Evolutionary conservation across 2,329 filamentous ascomycete genomes (phyloP), one percentile per base, ranked within the genome.

Genomic region (Zasmidium cellare): DNA sequence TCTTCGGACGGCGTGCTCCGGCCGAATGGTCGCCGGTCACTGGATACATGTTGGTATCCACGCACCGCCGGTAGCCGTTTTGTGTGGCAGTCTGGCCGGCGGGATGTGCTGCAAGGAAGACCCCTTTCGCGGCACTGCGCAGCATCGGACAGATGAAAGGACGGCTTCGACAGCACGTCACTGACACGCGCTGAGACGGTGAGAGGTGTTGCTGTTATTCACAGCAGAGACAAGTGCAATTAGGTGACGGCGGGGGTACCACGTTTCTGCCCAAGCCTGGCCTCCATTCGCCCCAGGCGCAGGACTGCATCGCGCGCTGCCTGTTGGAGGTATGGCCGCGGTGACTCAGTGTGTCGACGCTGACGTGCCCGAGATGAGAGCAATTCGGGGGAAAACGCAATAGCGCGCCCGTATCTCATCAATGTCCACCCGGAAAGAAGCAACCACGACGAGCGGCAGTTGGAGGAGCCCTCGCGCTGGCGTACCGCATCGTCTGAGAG

Each of bases 111-210:
- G 56, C 60, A 51, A 56, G 57, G 62, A 57, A 51, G 48, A 51
- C 31, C 56, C 57, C 50, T 51, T 41, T 58, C 19, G 24, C 55
- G 48, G 51, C 28, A 47, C 52, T 46, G 49, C 35, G 35, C 35
- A 46, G 56, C 58, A 54, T 50, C 45, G 48, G 19, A 48, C 55
- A 54, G 49, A 56, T 31, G 45, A 49, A 53, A 51, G 22, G 53
- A 59, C 28, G 56, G 49, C 56, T n/a, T n/a, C 24, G 44, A 56
- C 56, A 57, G 55, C 58, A 59, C 60, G 60, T 63, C 62, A 63
- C 60, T 57, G 55, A 57, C 55, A 53, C 55, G 55, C 49, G 25
- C 46, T 18, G 41, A 51, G 46, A 57, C 55, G 55, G 56, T 55
- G 46, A 46, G 51, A 55, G 51, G 23, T 53, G 41, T 23, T 47